Evolutionary conservation across 2,329 filamentous ascomycete genomes (phyloP).

Genomic region (Aspergillus terreus): DNA sequence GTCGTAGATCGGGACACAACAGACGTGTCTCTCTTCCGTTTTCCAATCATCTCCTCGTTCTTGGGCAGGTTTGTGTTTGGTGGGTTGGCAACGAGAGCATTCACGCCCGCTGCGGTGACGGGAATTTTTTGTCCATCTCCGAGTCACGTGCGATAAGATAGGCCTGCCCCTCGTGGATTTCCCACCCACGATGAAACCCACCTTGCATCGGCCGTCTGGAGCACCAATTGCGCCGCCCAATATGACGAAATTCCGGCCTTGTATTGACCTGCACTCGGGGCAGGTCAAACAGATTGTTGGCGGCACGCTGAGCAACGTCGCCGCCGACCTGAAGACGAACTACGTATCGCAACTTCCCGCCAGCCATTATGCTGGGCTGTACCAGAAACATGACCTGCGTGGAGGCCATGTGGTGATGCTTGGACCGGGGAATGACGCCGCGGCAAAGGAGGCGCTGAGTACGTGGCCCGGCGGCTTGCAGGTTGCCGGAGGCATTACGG

Average conservation of each 20-base stretch:
- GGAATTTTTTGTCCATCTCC: slow-evolving; percentile 12
- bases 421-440: slow-evolving; percentile 78
- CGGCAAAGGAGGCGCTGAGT: slow-evolving; percentile 70
- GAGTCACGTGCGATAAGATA: slow-evolving; percentile 40
- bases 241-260: slow-evolving; percentile 94
- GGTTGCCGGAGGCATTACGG: slow-evolving; percentile 89
- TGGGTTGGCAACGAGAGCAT: neutral
- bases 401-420: slow-evolving; percentile 97
- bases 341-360: slow-evolving; percentile 83
- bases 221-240: slow-evolving; percentile 16
- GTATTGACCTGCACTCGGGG: slow-evolving; percentile 96
- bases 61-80: neutral
- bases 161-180: slow-evolving; percentile 14
- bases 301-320: slow-evolving; percentile 73
- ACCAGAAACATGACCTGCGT: slow-evolving; percentile 67
- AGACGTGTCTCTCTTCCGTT: slow-evolving; percentile 46
- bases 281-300: slow-evolving; percentile 98
- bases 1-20: slow-evolving; percentile 24
- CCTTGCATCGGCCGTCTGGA: slow-evolving; percentile 4
- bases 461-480: slow-evolving; percentile 81
- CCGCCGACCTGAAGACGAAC: slow-evolving; percentile 75
- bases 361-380: slow-evolving; percentile 75
- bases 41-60: slow-evolving; percentile 37
- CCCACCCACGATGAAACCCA: slow-evolving; percentile 13
- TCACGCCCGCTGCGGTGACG: neutral